A percentile compares a stretch with the other conserved stretches of the same genome.
These are phyloP conservation scores for Capronia americana DNA, from an alignment of 2,329 filamentous ascomycete genomes.

Conservation along the genomic window DNA sequence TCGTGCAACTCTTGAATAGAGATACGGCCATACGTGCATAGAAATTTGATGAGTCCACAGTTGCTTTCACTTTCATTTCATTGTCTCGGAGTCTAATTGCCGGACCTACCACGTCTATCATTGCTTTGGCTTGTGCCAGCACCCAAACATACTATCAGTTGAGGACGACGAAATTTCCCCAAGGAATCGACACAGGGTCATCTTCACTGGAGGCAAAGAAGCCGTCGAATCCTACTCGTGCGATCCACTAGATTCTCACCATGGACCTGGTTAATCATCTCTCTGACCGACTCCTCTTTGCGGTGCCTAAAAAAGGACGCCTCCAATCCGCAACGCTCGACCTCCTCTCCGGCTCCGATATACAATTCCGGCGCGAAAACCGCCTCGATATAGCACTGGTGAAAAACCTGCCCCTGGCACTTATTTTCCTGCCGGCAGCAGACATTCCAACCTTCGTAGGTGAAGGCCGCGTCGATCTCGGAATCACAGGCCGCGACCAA, in stretches of 20 bases:
- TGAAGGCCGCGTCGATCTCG: constrained; percentile 89
- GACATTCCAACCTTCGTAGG: constrained; percentile 98
- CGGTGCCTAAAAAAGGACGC: constrained; percentile 98
- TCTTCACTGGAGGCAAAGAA: background rate
- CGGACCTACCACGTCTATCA: background rate
- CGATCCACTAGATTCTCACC: background rate
- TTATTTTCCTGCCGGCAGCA: constrained; percentile 94
- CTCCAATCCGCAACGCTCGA: constrained; percentile 87
- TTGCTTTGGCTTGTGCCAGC: background rate
- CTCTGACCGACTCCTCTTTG: constrained; percentile 91
- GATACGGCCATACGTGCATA: background rate
- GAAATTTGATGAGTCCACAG: background rate
- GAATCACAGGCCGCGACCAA: constrained; percentile 93
- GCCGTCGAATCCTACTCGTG: background rate
- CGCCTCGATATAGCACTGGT: constrained; percentile 97
- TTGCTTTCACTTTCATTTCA: background rate
- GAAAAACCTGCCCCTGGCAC: constrained; percentile 93
- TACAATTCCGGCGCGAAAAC: constrained; percentile 94
- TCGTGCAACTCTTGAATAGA: background rate
- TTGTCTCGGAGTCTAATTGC: background rate
- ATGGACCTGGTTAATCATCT: constrained; percentile 73
- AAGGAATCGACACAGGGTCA: background rate
- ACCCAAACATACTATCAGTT: background rate
- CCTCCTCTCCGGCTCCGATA: constrained; percentile 89
- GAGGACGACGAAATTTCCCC: background rate